Evolutionary conservation across 202 grass and related monocot species (phyloP).

Genomic region (Elaeis oleifera): DNA sequence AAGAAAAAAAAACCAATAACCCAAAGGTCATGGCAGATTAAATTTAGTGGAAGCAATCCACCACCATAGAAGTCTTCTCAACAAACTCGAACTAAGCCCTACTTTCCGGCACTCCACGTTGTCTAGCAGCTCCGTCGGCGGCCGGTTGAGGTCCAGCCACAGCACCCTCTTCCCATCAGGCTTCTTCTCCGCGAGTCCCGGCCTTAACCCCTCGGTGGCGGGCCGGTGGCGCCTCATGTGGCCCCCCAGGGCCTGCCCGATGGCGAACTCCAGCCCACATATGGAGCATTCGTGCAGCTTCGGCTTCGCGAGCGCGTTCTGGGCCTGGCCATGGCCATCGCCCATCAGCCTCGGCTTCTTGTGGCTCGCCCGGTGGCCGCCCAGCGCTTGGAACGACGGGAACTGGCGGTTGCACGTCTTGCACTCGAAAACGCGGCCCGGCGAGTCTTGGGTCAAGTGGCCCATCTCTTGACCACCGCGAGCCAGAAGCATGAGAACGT

Average conservation of each 20-base stretch:
- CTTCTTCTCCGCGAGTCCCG: not conserved
- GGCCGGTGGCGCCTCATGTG: no score
- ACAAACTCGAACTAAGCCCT: constrained; percentile 4
- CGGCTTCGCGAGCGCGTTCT: no score
- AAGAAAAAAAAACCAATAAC: no score
- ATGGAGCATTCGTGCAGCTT: no score
- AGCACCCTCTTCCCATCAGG: not conserved
- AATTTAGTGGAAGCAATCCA: constrained; percentile 10
- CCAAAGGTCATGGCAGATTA: no score
- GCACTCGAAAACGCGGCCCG: constrained; percentile 51
- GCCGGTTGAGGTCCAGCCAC: constrained; percentile 16
- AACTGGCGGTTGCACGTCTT: constrained; percentile 71
- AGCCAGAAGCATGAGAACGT: constrained; percentile 34
- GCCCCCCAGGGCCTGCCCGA: no score
- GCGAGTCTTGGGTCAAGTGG: not conserved
- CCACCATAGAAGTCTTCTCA: not conserved
- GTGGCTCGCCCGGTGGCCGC: constrained; percentile 67
- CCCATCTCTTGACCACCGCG: not conserved
- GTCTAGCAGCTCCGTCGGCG: not conserved
- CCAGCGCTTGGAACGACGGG: constrained; percentile 65
- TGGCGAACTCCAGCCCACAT: no score
- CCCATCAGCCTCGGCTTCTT: constrained; percentile 44
- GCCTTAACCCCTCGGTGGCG: no score
- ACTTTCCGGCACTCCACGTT: not conserved
- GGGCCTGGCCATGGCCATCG: constrained; percentile 14